Evolutionary conservation across 192 early-diverging fungal genomes (phyloP), one percentile per base, ranked within the genome.

Genomic region (Backusella psychrophila): DNA sequence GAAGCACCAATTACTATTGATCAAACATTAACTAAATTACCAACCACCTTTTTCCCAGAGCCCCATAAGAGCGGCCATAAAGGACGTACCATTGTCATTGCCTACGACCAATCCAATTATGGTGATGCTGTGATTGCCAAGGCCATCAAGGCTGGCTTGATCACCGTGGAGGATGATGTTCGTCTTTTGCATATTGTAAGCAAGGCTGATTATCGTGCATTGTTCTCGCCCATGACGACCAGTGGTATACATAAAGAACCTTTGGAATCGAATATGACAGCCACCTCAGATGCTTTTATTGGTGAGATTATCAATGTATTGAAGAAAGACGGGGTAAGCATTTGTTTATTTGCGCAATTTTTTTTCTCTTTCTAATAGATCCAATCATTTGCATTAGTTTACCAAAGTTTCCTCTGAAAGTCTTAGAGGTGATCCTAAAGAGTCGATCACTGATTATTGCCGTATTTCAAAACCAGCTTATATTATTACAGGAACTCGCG

Each of bases 121-220:
- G 72, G 77, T 38, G 77, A 78, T 53, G 77, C 77, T 19, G 31
- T 69, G 31, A 66, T 78, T 67, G 34, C 77, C 23, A 78, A 74
- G 33, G 59, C 34, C 38, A 78, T 73, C 56, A 35, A 65, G 46
- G 38, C 53, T 3, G 77, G 72, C 7, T 14, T 78, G 35, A 21
- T 78, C 2, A 15, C 29, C 0, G 41, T 72, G 4, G 2, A 38
- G 29, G 77, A 78, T 53, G 72, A 78, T 46, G 67, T 74, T 2
- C 41, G 49, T 49, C 66, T 78, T 38, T 21, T 78, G 8, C 77
- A 78, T 36, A 74, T 78, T 34, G n/a, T 69, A 14, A 53, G 46
- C 11, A 66, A 78, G 33, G 21, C 38, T 0, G 52, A 59, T 8
- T 69, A 49, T 14, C 56, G 23, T 3, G 31, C 39, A 21, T 26